Conservation (phyloP, 768 basidiomycete genomes). For the Collybia sp. region DNA sequence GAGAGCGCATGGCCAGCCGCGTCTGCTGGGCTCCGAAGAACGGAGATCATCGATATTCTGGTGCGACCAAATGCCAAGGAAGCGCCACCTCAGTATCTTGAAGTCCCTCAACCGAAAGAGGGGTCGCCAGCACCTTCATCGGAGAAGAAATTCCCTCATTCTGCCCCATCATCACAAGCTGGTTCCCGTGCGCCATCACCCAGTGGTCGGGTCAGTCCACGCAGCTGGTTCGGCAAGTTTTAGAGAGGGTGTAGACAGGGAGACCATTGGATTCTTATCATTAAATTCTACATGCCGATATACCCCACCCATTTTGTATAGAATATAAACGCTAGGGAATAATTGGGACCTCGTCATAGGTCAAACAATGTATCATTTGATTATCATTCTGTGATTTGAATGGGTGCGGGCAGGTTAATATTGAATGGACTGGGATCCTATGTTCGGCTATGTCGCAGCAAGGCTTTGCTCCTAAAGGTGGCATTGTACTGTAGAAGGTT, state of each 20-base stretch:
- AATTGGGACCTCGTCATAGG: no score
- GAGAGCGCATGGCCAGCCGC: slow-evolving; percentile 45
- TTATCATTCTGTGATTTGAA: no score
- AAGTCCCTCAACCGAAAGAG: slow-evolving; percentile 21
- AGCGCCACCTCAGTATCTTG: slow-evolving; percentile 39
- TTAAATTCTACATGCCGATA: no score
- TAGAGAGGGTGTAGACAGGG: no score
- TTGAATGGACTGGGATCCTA: slow-evolving; percentile 14
- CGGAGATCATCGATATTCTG: slow-evolving; percentile 43
- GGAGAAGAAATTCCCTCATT: slow-evolving; percentile 4
- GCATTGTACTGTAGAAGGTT: slow-evolving; percentile 93
- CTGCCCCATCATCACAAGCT: slow-evolving; percentile 17
- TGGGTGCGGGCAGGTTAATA: no score
- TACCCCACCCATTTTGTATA: no score
- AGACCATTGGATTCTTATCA: no score
- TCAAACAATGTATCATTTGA: no score
- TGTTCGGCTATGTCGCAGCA: slow-evolving; percentile 69
- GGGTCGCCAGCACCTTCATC: slow-evolving; percentile 9
- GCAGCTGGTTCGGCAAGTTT: slow-evolving; percentile 11
- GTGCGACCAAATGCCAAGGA: slow-evolving; percentile 25
- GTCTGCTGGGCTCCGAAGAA: slow-evolving; percentile 32
- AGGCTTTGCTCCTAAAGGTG: slow-evolving; percentile 88
- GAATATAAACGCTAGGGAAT: no score
- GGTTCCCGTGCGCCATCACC: slow-evolving; percentile 17
- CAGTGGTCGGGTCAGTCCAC: not conserved